phyloP scores from a whole-genome alignment of 2,329 filamentous ascomycete species.

The Teratosphaeria viscida region DNA sequence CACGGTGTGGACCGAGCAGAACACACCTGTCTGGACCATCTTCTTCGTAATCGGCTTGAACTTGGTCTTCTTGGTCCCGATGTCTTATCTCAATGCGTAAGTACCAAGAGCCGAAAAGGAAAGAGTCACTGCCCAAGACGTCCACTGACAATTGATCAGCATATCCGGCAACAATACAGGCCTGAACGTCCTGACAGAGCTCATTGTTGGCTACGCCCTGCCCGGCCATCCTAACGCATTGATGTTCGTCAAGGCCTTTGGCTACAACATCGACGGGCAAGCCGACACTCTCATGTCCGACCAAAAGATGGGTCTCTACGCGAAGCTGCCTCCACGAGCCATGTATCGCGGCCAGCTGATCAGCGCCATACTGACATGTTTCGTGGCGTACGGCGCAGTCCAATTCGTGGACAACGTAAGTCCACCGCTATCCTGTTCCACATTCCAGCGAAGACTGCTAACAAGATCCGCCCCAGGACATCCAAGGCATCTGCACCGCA shows the following conservation, averaged over 20 bases:
- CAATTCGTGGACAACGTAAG: conserved; percentile 28
- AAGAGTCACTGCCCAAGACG: too few relatives aligned
- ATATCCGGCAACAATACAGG: conserved; percentile 2
- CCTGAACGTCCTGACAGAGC: conserved; percentile 4
- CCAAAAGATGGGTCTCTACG: conserved; percentile 35
- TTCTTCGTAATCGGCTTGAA: conserved; percentile 26
- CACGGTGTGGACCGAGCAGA: conserved; percentile 1
- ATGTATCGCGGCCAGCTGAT: conserved; percentile 35
- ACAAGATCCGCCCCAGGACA: conserved; percentile 11
- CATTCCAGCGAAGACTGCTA: background rate
- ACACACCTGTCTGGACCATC: conserved; percentile 13
- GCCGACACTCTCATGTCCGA: conserved; percentile 33
- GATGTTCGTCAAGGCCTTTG: conserved; percentile 32
- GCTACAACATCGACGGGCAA: conserved; percentile 29
- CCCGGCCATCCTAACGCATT: conserved; percentile 28
- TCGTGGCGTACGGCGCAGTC: conserved; percentile 33
- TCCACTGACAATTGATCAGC: background rate
- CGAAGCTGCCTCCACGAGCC: conserved; percentile 33
- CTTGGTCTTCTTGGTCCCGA: conserved; percentile 13
- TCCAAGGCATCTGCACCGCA: conserved; percentile 20
- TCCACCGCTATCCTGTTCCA: background rate
- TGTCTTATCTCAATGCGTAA: conserved; percentile 1
- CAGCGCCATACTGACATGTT: conserved; percentile 29
- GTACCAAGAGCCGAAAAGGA: background rate
- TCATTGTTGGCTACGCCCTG: conserved; percentile 13